These are phyloP conservation scores for Populus euphratica DNA, from an alignment of 345 rosid species.

Conservation along the genomic window DNA sequence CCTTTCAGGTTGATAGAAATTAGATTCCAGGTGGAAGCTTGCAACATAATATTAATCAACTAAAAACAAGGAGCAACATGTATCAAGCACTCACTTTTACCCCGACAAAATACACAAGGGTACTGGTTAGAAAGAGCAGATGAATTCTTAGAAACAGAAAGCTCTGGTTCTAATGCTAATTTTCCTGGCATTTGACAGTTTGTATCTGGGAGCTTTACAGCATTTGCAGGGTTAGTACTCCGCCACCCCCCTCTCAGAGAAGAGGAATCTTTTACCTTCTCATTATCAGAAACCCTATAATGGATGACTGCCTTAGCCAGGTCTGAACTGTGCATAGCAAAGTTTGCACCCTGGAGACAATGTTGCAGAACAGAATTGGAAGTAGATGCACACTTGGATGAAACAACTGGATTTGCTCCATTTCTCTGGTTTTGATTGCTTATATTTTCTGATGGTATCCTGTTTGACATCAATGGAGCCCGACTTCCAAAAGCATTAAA, in stretches of 20 bases:
- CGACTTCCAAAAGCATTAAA: slow-evolving; percentile 25
- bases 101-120: slow-evolving; percentile 42
- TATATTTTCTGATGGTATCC: slow-evolving; percentile 17
- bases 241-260: slow-evolving; percentile 17
- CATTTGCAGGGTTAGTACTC: slow-evolving; percentile 8
- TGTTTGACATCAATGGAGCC: slow-evolving; percentile 11
- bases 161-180: slow-evolving; percentile 17
- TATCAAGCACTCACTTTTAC: slow-evolving; percentile 37
- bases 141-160: slow-evolving; percentile 20
- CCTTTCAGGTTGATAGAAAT: slow-evolving; percentile 27
- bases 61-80: not conserved
- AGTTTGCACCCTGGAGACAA: slow-evolving; percentile 19
- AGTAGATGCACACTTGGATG: slow-evolving; percentile 13
- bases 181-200: slow-evolving; percentile 13
- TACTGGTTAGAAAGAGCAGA: slow-evolving; percentile 19
- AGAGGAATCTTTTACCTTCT: slow-evolving; percentile 22
- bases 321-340: slow-evolving; percentile 20
- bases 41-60: not conserved
- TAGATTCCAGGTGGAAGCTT: slow-evolving; percentile 6
- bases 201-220: slow-evolving; percentile 16
- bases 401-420: slow-evolving; percentile 15
- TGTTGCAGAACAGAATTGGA: slow-evolving; percentile 23
- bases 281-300: slow-evolving; percentile 23
- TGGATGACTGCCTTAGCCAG: slow-evolving; percentile 19
- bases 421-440: slow-evolving; percentile 18